Percentiles rank a stretch among this genome's conserved stretches.
Evolutionary conservation across 2,329 filamentous ascomycete species (phyloP).

Genomic region (Ophiocordyceps australis): DNA sequence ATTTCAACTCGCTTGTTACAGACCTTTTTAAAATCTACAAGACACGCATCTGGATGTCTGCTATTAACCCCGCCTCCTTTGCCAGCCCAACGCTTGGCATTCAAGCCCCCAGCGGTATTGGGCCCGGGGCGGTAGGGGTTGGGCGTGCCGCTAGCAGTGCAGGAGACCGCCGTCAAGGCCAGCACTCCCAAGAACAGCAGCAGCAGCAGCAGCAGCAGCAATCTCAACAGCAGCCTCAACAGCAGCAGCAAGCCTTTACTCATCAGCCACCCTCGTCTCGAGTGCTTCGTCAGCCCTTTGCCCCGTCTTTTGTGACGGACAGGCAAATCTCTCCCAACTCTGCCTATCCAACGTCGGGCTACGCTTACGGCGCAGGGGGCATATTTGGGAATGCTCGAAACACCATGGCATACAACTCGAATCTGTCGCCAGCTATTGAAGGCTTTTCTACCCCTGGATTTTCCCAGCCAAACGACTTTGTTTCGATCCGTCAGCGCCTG

Average conservation of each 20-base stretch:
- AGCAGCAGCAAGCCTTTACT: conserved; percentile 14
- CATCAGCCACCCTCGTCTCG: conserved; percentile 6
- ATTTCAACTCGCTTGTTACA: conserved; percentile 94
- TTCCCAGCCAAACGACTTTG: conserved; percentile 22
- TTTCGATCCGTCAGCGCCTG: conserved; percentile 27
- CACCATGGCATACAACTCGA: conserved; percentile 11
- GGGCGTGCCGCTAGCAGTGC: conserved; percentile 23
- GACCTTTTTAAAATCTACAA: conserved; percentile 99
- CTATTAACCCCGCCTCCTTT: conserved; percentile 94
- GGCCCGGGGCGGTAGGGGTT: conserved; percentile 45
- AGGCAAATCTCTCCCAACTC: conserved; percentile 18
- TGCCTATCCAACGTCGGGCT: conserved; percentile 15
- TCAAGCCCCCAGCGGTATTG: conserved; percentile 48
- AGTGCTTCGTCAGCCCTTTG: conserved; percentile 22
- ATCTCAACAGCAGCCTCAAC: background rate
- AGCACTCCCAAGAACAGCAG: conserved; percentile 15
- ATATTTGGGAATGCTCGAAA: conserved; percentile 14
- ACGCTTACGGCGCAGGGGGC: conserved; percentile 13
- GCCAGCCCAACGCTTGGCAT: conserved; percentile 59
- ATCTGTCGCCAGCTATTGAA: conserved; percentile 11
- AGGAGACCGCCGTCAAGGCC: conserved; percentile 29
- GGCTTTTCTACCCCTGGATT: conserved; percentile 10
- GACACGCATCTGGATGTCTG: conserved; percentile 98
- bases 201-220: background rate
- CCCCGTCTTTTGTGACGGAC: conserved; percentile 21